Conservation (phyloP, 805 yeast species). For the Candida verbasci region DNA sequence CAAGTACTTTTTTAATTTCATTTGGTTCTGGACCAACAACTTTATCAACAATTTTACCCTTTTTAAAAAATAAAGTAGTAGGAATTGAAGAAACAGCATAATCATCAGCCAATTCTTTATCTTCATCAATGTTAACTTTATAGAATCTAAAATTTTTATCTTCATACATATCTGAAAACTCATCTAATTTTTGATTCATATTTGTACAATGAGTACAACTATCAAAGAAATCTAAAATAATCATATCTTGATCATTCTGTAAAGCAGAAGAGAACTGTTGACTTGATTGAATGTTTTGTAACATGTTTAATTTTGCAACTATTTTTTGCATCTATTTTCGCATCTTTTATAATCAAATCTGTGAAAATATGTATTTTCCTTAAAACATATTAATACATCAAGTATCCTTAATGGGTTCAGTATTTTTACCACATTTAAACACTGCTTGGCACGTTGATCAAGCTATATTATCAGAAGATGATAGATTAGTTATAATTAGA, state of each 20-base stretch:
- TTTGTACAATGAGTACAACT: slow-evolving; percentile 99
- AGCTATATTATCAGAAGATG: slow-evolving; percentile 89
- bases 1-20: slow-evolving; percentile 62
- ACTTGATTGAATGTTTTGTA: slow-evolving; percentile 7
- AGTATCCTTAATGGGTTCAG: too few species aligned
- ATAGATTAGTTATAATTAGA: slow-evolving; percentile 78
- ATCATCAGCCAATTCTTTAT: slow-evolving; percentile 66
- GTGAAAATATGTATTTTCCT: slow-evolving; percentile 3
- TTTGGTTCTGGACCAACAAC: slow-evolving; percentile 86
- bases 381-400: slow-evolving; percentile 27
- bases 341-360: not conserved
- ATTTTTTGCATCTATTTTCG: not conserved
- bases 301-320: slow-evolving; percentile 4
- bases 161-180: slow-evolving; percentile 52
- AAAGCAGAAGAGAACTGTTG: slow-evolving; percentile 9
- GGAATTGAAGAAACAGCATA: slow-evolving; percentile 52
- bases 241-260: slow-evolving; percentile 7
- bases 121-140: slow-evolving; percentile 86
- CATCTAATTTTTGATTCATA: slow-evolving; percentile 86
- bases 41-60: slow-evolving; percentile 69
- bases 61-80: slow-evolving; percentile 66
- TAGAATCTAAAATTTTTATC: slow-evolving; percentile 58
- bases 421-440: slow-evolving; percentile 72
- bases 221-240: slow-evolving; percentile 90
- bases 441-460: slow-evolving; percentile 98